Conservation (phyloP, 768 basidiomycete species). For the Tricholomella constricta region DNA sequence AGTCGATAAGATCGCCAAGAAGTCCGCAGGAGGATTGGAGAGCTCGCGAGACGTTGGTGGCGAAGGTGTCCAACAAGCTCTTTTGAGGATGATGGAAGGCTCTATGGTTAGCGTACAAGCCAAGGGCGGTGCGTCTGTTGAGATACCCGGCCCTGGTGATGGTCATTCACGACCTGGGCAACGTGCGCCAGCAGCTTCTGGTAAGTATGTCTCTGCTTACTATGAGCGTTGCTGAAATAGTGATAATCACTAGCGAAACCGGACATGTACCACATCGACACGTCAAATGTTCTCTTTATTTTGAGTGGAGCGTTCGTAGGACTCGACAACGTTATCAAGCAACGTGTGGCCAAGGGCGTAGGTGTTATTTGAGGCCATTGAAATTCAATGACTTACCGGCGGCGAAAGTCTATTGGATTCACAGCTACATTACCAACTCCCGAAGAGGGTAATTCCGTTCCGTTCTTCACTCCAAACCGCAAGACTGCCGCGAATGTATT, state of each 20-base stretch:
- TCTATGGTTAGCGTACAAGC: slow-evolving; percentile 80
- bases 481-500: slow-evolving; percentile 55
- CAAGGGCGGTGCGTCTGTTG: slow-evolving; percentile 54
- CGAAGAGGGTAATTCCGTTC: slow-evolving; percentile 42
- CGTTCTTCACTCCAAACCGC: slow-evolving; percentile 81
- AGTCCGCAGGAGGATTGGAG: slow-evolving; percentile 57
- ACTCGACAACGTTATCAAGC: slow-evolving; percentile 77
- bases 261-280: slow-evolving; percentile 79
- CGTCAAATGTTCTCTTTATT: slow-evolving; percentile 92
- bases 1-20: slow-evolving; percentile 88
- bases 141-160: slow-evolving; percentile 46
- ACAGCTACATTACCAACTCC: slow-evolving; percentile 42
- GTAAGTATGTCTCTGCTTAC: slow-evolving; percentile 26
- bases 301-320: slow-evolving; percentile 95
- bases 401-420: slow-evolving; percentile 84
- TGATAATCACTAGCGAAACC: slow-evolving; percentile 43
- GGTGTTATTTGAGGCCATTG: slow-evolving; percentile 28
- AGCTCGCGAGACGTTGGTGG: slow-evolving; percentile 88
- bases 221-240: background rate
- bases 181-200: slow-evolving; percentile 41
- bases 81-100: slow-evolving; percentile 94
- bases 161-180: slow-evolving; percentile 52
- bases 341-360: slow-evolving; percentile 84
- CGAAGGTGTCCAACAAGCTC: slow-evolving; percentile 94
- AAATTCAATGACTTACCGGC: slow-evolving; percentile 7